A percentile compares a stretch with the other conserved stretches of the same genome.
Evolutionary conservation across 1,284 basidiomycete species (phyloP).

Genomic region (Psilocybe mexicana): DNA sequence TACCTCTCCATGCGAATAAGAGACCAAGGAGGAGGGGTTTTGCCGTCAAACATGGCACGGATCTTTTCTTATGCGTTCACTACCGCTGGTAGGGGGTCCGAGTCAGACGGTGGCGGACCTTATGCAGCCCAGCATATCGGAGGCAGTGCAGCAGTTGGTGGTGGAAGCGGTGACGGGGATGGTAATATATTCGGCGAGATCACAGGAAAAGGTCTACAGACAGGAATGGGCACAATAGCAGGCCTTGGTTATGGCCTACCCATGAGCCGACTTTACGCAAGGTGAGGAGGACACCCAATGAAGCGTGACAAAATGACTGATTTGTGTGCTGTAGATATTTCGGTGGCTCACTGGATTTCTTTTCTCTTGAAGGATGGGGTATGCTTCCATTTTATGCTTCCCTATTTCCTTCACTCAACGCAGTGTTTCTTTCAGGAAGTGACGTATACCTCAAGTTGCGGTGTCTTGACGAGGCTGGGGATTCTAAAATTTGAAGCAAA

Average conservation of each 20-base stretch:
- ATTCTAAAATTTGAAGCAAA: constrained; percentile 43
- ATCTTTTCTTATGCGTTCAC: constrained; percentile 93
- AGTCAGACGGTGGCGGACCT: constrained; percentile 56
- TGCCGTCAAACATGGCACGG: constrained; percentile 68
- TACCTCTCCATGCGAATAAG: constrained; percentile 80
- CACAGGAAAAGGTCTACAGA: constrained; percentile 73
- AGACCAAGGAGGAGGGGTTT: constrained; percentile 86
- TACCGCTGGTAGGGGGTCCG: constrained; percentile 61
- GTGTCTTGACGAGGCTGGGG: constrained; percentile 68
- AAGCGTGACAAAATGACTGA: not conserved
- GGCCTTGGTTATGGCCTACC: constrained; percentile 86
- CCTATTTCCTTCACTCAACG: not conserved
- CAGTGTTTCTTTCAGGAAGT: constrained; percentile 46
- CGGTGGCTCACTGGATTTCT: constrained; percentile 75
- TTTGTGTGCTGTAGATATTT: constrained; percentile 54
- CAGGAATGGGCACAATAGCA: constrained; percentile 71
- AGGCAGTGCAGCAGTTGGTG: constrained; percentile 64
- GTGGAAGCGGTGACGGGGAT: constrained; percentile 45
- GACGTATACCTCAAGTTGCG: constrained; percentile 78
- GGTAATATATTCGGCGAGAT: constrained; percentile 74
- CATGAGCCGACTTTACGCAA: constrained; percentile 82
- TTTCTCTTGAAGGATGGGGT: constrained; percentile 83
- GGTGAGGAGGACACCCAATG: constrained; percentile 33
- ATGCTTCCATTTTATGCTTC: constrained; percentile 21
- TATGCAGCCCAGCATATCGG: constrained; percentile 74